Percentiles rank a stretch among this genome's conserved stretches.
Evolutionary conservation across 495 filamentous ascomycete species (phyloP).

Genomic region (Talaromyces thailandensis): DNA sequence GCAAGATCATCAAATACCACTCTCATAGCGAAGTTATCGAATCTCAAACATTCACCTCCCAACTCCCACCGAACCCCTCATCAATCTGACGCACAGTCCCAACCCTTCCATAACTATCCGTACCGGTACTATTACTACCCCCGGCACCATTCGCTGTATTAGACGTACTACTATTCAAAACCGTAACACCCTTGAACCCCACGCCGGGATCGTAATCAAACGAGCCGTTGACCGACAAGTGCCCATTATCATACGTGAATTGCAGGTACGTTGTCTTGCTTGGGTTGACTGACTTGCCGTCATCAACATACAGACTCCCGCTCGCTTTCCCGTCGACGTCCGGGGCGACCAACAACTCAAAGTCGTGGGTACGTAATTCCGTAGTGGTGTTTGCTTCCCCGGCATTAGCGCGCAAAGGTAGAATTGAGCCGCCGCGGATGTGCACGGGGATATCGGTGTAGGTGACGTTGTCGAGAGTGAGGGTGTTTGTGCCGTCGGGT

Average conservation of each 20-base stretch:
- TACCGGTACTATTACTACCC: not conserved
- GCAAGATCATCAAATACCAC: not conserved
- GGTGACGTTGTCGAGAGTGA: slow-evolving; percentile 52
- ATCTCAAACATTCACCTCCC: not conserved
- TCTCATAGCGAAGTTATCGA: not conserved
- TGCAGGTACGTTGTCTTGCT: not conserved
- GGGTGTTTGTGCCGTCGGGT: slow-evolving; percentile 40
- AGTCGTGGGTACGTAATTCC: slow-evolving; percentile 1
- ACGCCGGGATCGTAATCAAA: slow-evolving; percentile 3
- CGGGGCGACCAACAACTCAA: slow-evolving; percentile 8
- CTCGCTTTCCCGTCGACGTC: slow-evolving; percentile 8
- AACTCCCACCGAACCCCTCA: not conserved
- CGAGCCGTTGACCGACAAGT: not conserved
- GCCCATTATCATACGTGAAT: slow-evolving; percentile 3
- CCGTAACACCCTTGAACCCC: not conserved
- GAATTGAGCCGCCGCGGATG: slow-evolving; percentile 50
- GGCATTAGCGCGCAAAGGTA: slow-evolving; percentile 41
- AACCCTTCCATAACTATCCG: not conserved
- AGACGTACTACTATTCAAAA: not conserved
- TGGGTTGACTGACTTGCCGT: slow-evolving; percentile 7
- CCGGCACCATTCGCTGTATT: not conserved
- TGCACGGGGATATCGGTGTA: slow-evolving; percentile 62
- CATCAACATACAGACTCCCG: slow-evolving; percentile 10
- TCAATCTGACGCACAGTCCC: not conserved
- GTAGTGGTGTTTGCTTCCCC: not conserved